Conservation (phyloP, 2,329 filamentous ascomycete genomes). For the Ophiostoma ips region DNA sequence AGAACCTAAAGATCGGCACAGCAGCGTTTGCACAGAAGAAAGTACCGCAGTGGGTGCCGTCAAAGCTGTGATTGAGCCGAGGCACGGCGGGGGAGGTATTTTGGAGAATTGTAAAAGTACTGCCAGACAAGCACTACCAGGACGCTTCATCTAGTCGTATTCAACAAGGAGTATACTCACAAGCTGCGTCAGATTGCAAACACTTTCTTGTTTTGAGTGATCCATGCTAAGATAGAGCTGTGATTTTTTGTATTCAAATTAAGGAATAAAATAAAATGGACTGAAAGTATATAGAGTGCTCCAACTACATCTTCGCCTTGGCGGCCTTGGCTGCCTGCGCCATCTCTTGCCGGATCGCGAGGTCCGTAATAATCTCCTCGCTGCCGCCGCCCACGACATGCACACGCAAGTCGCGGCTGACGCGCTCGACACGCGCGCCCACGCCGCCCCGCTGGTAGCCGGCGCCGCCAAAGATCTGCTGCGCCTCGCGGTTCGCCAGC, state of each 20-base stretch:
- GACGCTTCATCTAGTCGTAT: no score
- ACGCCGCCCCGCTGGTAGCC: slow-evolving; percentile 34
- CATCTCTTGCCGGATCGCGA: slow-evolving; percentile 35
- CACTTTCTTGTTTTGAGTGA: no score
- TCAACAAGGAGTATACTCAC: no score
- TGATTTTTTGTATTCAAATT: no score
- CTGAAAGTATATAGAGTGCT: no score
- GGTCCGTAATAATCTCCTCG: slow-evolving; percentile 39
- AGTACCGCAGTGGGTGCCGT: slow-evolving; percentile 15
- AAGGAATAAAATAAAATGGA: no score
- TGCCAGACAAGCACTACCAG: no score
- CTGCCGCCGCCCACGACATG: slow-evolving; percentile 40
- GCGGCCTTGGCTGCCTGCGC: slow-evolving; percentile 1
- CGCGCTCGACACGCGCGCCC: slow-evolving; percentile 36
- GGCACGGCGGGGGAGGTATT: background rate
- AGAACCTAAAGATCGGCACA: slow-evolving; percentile 18
- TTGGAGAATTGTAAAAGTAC: no score
- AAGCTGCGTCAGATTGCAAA: no score
- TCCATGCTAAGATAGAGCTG: no score
- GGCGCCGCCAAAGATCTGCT: slow-evolving; percentile 39
- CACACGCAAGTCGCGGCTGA: slow-evolving; percentile 36
- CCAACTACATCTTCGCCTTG: slow-evolving; percentile 12
- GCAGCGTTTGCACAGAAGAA: slow-evolving; percentile 17
- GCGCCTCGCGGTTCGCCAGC: slow-evolving; percentile 35
- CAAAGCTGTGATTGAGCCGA: slow-evolving; percentile 15